These are phyloP conservation scores for Microcyclosporella mali DNA, from an alignment of 2,329 filamentous ascomycete genomes.

Conservation along the genomic window DNA sequence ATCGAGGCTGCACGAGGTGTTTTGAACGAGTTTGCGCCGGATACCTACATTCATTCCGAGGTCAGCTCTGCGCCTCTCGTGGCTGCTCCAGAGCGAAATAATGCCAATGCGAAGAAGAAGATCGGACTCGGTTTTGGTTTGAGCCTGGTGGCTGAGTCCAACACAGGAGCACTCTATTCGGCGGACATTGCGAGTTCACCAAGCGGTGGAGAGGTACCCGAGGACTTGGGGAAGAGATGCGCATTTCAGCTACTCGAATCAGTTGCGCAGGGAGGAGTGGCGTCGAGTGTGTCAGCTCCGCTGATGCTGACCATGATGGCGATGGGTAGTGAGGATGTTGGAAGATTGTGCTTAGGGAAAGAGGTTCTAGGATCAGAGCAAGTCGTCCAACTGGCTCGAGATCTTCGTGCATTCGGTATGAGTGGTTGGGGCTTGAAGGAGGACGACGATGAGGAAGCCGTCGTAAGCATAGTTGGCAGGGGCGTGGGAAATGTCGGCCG, in stretches of 20 bases:
- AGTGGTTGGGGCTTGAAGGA: constrained; percentile 87
- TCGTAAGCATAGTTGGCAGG: constrained; percentile 85
- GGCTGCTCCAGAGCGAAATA: constrained; percentile 64
- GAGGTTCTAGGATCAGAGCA: constrained; percentile 78
- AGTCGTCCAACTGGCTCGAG: constrained; percentile 71
- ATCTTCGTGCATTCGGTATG: constrained; percentile 81
- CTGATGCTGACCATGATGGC: constrained; percentile 87
- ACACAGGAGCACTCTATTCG: constrained; percentile 76
- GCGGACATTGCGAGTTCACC: constrained; percentile 73
- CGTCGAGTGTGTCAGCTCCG: constrained; percentile 62
- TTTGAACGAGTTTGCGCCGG: constrained; percentile 75
- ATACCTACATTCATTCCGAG: constrained; percentile 81
- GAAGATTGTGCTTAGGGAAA: constrained; percentile 71
- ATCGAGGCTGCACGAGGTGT: constrained; percentile 84
- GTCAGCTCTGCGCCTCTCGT: constrained; percentile 55
- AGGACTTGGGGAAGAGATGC: constrained; percentile 83
- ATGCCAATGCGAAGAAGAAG: constrained; percentile 46
- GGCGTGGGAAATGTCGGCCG: constrained; percentile 93
- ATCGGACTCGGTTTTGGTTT: constrained; percentile 88
- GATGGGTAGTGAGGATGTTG: constrained; percentile 96
- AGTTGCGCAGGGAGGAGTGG: constrained; percentile 76
- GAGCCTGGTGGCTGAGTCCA: constrained; percentile 87
- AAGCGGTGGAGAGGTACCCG: constrained; percentile 73
- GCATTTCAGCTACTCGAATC: constrained; percentile 84
- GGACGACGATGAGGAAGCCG: constrained; percentile 60